Base-by-base conservation (phyloP, 805 yeast species). In the Metschnikowia noctiluminum region DNA sequence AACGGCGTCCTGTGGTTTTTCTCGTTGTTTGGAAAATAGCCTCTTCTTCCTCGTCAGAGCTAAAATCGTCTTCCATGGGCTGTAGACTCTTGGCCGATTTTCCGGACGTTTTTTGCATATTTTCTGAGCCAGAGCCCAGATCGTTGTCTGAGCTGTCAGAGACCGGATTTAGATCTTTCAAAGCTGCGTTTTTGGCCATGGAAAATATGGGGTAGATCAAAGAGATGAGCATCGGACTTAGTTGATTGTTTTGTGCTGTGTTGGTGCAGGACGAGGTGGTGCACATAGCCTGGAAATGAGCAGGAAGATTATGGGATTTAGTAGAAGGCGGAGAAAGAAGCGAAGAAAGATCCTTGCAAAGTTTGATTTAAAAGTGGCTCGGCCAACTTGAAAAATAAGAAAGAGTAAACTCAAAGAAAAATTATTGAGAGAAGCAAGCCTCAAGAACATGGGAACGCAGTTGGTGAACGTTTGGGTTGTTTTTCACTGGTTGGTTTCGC, bases 41-140 rank as follows among this genome's bases (percentile, higher is more conserved):
- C 16, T 49, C 47, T 28, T 54, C 52, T 12, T 56, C 55, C 26
- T 45, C 49, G 28, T 53, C 57, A 5, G 55, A 46, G n/a, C 42
- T 34, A 38, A 53, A 53, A 37, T 55, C 60, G 27, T 54, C 60
- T 3, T 55, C 60, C 26, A 30, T 12, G 12, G 35, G 12, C 15
- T 26, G 26, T 35, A 47, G 42, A 16, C 21, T 35, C 27, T 44
- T 38, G 7, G 28, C 16, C 16, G 38, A 3, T 10, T 21, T 14
- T 28, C 26, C 28, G 14, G 38, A 28, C 5, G 37, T 7, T 37
- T 46, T 41, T 41, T 21, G 14, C 13, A 2, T 3, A 15, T 7
- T 32, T 41, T 6, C n/a, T 21, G 27, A 5, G 4, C 34, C 28
- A 21, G 44, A 38, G 16, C 30, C 38, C 48, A 45, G 40, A 34